Base-by-base conservation (phyloP, 1,284 basidiomycete species). In the Cerioporus squamosus region DNA sequence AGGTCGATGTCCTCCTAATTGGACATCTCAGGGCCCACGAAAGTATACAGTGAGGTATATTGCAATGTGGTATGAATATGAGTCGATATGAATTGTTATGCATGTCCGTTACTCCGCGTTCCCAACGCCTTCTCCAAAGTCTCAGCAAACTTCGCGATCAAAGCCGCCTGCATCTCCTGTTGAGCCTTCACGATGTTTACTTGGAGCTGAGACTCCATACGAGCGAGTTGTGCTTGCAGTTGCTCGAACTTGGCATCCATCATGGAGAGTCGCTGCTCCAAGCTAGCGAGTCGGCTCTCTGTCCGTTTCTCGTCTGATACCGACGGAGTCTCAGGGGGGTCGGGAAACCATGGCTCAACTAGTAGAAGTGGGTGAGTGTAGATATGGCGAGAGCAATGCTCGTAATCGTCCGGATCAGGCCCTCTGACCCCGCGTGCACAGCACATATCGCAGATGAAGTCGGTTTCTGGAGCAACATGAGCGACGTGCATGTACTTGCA, bases 201-300 rank as follows among this genome's bases (percentile, higher is more conserved):
- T 4, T 39, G 15, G 6, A 46, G 4, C 5, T 18, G 44, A 15
- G 45, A 33, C 44, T 55, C 52, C 39, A 59, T 17, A 38, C 33
- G 44, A 22, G 33, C 23, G 4, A 61, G 31, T 10, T 49, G 47
- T 22, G 18, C 15, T 26, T 61, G 51, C 44, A 61, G 22, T 38
- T 46, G 47, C 38, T 61, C 59, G 15, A 58, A 44, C 39, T 40
- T 44, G 5, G 40, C 12, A 42, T 58, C 47, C 51, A 58, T 53
- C 5, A 51, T 47, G 5, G 51, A 20, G 23, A 61, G 51, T 29
- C 51, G 51, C 26, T 53, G 47, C 44, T 61, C 55, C 2, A 61
- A 48, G 17, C 44, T 42, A 1, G 48, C 59, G 17, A 61, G 44
- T 0, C 51, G 47, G 10, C 17, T 17, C 10, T 53, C 52, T 8